These are phyloP conservation scores for Calocybe cyanea DNA, from an alignment of 768 basidiomycete species.

Conservation along the genomic window DNA sequence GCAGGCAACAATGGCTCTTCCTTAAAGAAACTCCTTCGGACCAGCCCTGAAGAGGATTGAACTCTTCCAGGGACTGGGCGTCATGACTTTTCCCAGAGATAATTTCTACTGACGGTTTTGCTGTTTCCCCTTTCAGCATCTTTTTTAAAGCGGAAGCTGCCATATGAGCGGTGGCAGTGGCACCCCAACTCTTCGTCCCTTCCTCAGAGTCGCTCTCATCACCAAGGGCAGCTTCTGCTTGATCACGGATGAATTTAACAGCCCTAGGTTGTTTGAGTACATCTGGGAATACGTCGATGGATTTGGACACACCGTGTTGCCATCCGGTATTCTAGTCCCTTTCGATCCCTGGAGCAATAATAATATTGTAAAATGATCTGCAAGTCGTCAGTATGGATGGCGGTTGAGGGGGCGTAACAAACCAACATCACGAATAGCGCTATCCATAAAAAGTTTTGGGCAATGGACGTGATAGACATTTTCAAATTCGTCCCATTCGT, in stretches of 20 bases:
- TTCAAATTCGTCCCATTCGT: conserved; percentile 80
- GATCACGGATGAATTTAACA: conserved; percentile 84
- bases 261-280: conserved; percentile 41
- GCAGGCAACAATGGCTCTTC: conserved; percentile 77
- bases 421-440: conserved; percentile 74
- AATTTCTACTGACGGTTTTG: conserved; percentile 42
- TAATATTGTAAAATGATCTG: conserved; percentile 89
- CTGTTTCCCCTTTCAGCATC: conserved; percentile 53
- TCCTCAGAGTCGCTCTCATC: conserved; percentile 17
- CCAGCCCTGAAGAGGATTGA: conserved; percentile 70
- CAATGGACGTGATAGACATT: conserved; percentile 91
- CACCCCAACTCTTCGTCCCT: conserved; percentile 23
- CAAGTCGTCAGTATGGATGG: conserved; percentile 13
- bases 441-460: conserved; percentile 76
- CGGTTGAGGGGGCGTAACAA: not conserved
- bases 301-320: conserved; percentile 61
- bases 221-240: conserved; percentile 50
- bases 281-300: conserved; percentile 6
- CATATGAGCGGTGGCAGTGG: conserved; percentile 52
- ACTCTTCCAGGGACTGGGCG: conserved; percentile 27
- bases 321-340: conserved; percentile 85
- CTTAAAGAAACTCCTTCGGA: conserved; percentile 62
- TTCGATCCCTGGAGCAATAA: conserved; percentile 70
- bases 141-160: conserved; percentile 65
- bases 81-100: conserved; percentile 21